These are phyloP conservation scores for Macrocybe sp. DNA, from an alignment of 1,284 basidiomycete genomes.

Conservation along the genomic window DNA sequence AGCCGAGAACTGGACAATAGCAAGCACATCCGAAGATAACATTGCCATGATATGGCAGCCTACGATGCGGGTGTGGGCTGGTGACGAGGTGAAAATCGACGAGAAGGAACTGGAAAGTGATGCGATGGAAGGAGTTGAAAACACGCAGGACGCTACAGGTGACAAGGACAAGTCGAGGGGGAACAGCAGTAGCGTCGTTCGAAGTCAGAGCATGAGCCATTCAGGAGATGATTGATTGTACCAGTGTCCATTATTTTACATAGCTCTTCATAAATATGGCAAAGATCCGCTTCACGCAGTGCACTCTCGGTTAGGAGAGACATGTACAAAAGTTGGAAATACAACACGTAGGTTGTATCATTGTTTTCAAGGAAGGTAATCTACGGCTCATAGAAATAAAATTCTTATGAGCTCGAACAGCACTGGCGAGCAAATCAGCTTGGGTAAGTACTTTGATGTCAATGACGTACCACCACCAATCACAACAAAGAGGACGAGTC, in stretches of 20 bases:
- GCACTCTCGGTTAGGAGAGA: too few relatives aligned
- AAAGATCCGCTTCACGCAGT: too few relatives aligned
- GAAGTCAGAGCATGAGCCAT: constrained; percentile 45
- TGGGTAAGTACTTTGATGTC: not conserved
- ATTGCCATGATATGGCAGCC: constrained; percentile 88
- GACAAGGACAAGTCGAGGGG: constrained; percentile 25
- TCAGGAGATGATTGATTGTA: constrained; percentile 27
- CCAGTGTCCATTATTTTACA: constrained; percentile 2
- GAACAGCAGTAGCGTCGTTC: constrained; percentile 16
- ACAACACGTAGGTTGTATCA: too few relatives aligned
- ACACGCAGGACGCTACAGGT: constrained; percentile 21
- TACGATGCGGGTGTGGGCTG: constrained; percentile 82
- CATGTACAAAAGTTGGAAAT: too few relatives aligned
- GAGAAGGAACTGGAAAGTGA: constrained; percentile 74
- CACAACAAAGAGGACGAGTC: constrained; percentile 65
- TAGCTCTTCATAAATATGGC: not conserved
- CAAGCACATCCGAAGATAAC: constrained; percentile 82
- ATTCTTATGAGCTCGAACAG: constrained; percentile 66
- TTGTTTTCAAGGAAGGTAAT: not conserved
- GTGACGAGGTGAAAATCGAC: constrained; percentile 73
- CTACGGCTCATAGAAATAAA: constrained; percentile 51
- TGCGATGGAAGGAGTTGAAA: constrained; percentile 71
- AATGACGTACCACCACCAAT: constrained; percentile 63
- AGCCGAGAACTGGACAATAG: constrained; percentile 72
- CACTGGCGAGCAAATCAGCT: constrained; percentile 36